Base-by-base conservation (phyloP, 2,329 filamentous ascomycete species). In the Verticillium albo-atrum region DNA sequence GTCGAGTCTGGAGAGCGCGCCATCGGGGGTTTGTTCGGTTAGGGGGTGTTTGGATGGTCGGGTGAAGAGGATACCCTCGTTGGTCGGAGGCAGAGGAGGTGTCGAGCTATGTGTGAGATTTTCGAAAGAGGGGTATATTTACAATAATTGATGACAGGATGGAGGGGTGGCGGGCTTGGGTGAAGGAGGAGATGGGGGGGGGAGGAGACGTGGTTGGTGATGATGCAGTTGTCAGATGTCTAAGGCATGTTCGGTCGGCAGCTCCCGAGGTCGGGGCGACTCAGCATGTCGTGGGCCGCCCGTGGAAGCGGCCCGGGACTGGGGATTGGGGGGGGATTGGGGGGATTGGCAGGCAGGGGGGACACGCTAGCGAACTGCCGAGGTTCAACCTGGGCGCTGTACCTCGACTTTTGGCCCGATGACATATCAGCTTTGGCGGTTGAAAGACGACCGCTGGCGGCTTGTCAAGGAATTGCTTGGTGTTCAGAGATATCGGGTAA, bases 1-100 rank as follows among this genome's bases (percentile, higher is more conserved):
- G 76, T 76, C 52, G 76, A 73, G 59, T 78, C 76, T 28, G 61
- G 70, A 52, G 63, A 57, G 23, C 65, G 63, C 55, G 70, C 67
- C 70, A 73, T 73, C 26, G 37, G 42, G 27, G 42, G 37, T 6
- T 25, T 17, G n/a, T 34, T 35, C 30, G 30, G 12, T 26, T 26
- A 26, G 32, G 54, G 10, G 30, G 32, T 28, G 54, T 17, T 26
- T 14, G 32, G 34, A 20, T 26, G 32, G 54, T 55, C 26, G 51
- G 34, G 14, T 12, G 25, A 10, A 53, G 26, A 53, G 51, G 27
- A 27, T 28, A 53, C 42, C 42, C 42, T 50, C 42, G 20, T 12
- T 50, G n/a, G 20, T 50, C 42, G n/a, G 42, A 23, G 42, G 6
- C 42, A 10, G 20, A 50, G 42, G 42, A 23, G 30, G 20, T 50